Evolutionary conservation across 208 protist species (phyloP).

Genomic region (Angomonas ambiguus): DNA sequence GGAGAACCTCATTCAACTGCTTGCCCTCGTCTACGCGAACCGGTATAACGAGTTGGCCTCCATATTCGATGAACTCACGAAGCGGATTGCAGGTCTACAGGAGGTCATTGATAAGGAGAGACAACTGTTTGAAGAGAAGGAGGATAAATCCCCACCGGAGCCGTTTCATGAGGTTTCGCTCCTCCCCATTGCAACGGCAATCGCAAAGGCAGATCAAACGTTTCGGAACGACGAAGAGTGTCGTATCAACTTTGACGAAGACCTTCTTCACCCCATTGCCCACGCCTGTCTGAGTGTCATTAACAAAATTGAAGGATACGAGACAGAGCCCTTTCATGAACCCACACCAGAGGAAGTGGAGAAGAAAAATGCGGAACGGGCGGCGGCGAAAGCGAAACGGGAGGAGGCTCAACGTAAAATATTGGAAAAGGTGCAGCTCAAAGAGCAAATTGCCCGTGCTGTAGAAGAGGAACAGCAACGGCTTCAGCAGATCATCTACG

Average conservation of each 20-base stretch:
- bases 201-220: constrained; percentile 30
- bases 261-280: constrained; percentile 81
- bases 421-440: constrained; percentile 35
- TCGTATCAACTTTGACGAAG: constrained; percentile 79
- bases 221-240: constrained; percentile 77
- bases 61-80: constrained; percentile 61
- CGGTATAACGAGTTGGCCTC: constrained; percentile 74
- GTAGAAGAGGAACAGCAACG: constrained; percentile 60
- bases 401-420: constrained; percentile 48
- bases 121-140: constrained; percentile 33
- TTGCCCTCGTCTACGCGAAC: constrained; percentile 68
- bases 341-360: constrained; percentile 45
- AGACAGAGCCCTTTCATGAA: constrained; percentile 43
- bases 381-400: constrained; percentile 50
- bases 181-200: constrained; percentile 23
- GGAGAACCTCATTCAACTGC: constrained; percentile 64
- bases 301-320: constrained; percentile 83
- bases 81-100: constrained; percentile 34
- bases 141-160: constrained; percentile 40
- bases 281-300: constrained; percentile 67
- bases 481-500: constrained; percentile 36
- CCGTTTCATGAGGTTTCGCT: constrained; percentile 66
- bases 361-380: constrained; percentile 51
- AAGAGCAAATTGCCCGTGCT: constrained; percentile 46
- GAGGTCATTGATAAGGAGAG: constrained; percentile 56